Evolutionary conservation across 495 filamentous ascomycete species (phyloP).

Genomic region (Podospora pseudoanserina): DNA sequence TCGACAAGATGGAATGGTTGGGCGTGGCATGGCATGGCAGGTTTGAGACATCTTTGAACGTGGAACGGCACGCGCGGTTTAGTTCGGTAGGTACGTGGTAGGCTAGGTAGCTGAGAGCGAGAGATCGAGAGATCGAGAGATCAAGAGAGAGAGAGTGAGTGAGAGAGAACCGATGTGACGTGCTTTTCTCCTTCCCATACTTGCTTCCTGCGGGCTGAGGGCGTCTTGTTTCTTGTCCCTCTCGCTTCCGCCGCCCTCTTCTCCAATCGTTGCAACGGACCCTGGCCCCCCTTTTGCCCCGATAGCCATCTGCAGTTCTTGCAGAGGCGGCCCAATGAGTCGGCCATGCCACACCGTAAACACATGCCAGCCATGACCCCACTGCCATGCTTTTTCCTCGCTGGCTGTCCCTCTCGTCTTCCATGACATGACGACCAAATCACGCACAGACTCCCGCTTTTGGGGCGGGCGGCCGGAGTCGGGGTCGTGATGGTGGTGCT

Average conservation of each 20-base stretch:
- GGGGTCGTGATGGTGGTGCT: background rate
- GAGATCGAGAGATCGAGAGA: background rate
- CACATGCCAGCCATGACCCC: background rate
- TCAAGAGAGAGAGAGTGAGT: background rate
- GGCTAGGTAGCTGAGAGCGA: background rate
- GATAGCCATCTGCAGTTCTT: slow-evolving; percentile 29
- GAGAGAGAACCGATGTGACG: background rate
- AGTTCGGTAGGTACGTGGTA: background rate
- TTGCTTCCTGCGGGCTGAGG: slow-evolving; percentile 11
- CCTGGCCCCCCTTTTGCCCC: slow-evolving; percentile 5
- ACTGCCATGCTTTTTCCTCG: background rate
- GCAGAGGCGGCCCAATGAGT: slow-evolving; percentile 18
- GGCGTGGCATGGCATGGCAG: background rate
- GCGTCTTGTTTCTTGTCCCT: slow-evolving; percentile 1
- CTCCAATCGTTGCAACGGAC: slow-evolving; percentile 22
- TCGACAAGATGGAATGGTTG: background rate
- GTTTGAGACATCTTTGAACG: background rate
- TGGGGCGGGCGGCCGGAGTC: slow-evolving; percentile 9
- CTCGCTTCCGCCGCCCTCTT: slow-evolving; percentile 13
- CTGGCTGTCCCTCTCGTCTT: background rate
- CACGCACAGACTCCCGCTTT: slow-evolving; percentile 13
- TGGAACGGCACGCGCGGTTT: background rate
- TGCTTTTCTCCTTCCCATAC: slow-evolving; percentile 3
- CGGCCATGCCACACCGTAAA: background rate
- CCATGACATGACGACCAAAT: background rate